Percentiles rank a stretch among this genome's conserved stretches.
Evolutionary conservation across 768 basidiomycete genomes (phyloP).

Genomic region (Russula earlei): DNA sequence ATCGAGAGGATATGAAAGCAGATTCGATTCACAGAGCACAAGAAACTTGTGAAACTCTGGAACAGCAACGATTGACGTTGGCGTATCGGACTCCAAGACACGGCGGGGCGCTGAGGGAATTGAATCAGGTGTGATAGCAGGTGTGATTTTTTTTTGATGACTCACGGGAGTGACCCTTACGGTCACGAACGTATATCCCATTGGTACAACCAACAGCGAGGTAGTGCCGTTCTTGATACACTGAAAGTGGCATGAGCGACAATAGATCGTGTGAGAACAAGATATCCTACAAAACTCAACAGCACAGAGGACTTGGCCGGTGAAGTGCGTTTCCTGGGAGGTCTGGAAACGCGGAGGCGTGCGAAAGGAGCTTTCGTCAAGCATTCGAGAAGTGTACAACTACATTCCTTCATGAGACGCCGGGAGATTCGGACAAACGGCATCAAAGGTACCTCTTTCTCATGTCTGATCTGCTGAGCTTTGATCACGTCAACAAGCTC

Average conservation of each 20-base stretch:
- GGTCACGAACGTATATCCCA: not conserved
- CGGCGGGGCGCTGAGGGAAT: not conserved
- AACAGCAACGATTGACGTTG: not conserved
- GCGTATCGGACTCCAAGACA: not conserved
- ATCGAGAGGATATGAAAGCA: not conserved
- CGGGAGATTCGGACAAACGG: not conserved
- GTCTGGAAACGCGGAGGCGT: not conserved
- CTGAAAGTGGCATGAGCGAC: not conserved
- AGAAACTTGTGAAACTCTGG: not conserved
- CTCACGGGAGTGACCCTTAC: not conserved
- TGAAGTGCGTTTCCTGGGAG: not conserved
- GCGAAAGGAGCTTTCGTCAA: not conserved
- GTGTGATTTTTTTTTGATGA: not conserved
- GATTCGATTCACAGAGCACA: not conserved
- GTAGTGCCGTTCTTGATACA: not conserved
- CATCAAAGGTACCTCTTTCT: constrained; percentile 33
- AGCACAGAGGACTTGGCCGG: not conserved
- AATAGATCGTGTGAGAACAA: not conserved
- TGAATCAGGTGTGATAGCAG: not conserved
- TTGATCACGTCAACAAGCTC: not conserved
- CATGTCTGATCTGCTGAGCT: not conserved
- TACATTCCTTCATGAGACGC: not conserved
- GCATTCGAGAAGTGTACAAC: not conserved
- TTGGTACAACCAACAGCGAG: not conserved
- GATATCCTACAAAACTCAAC: not conserved